These are phyloP conservation scores for Lactarius psammicola DNA, from an alignment of 768 basidiomycete genomes.

Conservation along the genomic window DNA sequence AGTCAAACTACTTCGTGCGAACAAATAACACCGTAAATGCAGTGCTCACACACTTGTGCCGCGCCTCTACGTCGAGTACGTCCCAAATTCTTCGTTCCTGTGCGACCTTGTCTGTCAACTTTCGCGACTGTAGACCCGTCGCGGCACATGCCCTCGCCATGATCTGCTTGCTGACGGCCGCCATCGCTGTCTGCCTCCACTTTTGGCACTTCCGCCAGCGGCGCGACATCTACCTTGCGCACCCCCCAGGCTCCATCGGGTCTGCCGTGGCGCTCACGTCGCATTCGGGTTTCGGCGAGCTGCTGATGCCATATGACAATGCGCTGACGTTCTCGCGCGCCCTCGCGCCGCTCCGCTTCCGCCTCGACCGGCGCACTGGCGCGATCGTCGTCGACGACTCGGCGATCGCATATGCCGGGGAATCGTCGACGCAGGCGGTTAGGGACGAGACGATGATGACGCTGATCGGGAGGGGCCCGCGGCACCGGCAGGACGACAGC, in stretches of 20 bases:
- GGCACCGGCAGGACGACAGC: not conserved
- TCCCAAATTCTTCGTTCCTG: constrained; percentile 18
- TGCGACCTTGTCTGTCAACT: constrained; percentile 8
- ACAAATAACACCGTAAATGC: constrained; percentile 42
- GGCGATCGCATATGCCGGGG: not conserved
- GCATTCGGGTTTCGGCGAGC: constrained; percentile 28
- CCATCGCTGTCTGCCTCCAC: constrained; percentile 49
- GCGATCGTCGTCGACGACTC: constrained; percentile 27
- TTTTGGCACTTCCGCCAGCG: constrained; percentile 37
- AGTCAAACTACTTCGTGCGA: constrained; percentile 56
- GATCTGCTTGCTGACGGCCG: constrained; percentile 48
- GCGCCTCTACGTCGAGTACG: constrained; percentile 61
- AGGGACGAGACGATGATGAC: constrained; percentile 27
- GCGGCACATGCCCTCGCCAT: constrained; percentile 51
- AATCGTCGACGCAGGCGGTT: not conserved
- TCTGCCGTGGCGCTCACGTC: constrained; percentile 21
- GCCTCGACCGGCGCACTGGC: constrained; percentile 27
- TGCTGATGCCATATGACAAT: constrained; percentile 25
- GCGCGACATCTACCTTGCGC: constrained; percentile 22
- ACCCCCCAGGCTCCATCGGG: constrained; percentile 21
- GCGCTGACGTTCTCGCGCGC: not conserved
- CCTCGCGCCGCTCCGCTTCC: constrained; percentile 23
- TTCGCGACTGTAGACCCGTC: constrained; percentile 43
- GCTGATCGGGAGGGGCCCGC: constrained; percentile 4
- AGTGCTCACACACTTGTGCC: constrained; percentile 43